Evolutionary conservation across 257 asterid genomes (phyloP), one percentile per base, ranked within the genome.

Genomic region (Plantago elongata): DNA sequence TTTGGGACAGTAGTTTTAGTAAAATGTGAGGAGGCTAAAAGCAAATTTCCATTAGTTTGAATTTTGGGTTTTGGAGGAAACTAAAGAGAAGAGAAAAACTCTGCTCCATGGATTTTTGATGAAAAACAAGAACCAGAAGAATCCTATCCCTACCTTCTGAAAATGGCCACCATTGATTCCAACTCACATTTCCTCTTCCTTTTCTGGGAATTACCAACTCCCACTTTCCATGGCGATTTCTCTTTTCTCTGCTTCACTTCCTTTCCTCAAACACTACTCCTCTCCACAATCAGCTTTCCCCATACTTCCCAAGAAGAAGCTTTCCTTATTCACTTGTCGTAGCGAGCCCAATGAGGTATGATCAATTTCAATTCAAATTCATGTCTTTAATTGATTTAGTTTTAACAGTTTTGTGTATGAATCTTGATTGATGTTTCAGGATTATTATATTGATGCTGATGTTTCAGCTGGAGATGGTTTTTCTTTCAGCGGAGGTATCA

Each of bases 401-500:
- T 50, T 0, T 17, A n/a, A 15, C 18, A 22, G n/a, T 27, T n/a
- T 29, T 46, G 38, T 49, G 7, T 22, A 22, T 30, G 44, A 5
- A 43, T 60, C 14, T 2, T 38, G 22, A 54, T 2, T 38, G 17
- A 57, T 60, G 57, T 65, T 58, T 49, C 69, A 91, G 96, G 96
- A 86, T 29, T 84, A 86, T 75, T 83, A 77, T 70, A 48, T 88
- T 78, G 95, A 91, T 68, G 96, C 95, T 68, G 90, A 94, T 14
- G 86, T 60, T 71, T 83, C 92, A 15, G 57, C 70, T 37, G 95
- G 98, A 58, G 98, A 91, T 66, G 98, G 95, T 3, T 91, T 91
- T 79, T 82, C 96, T 56, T 91, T 91, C 64, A 88, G 95, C 60
- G 98, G 98, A 77, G 98, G 98, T 88, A 43, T 30, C 43, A 42